Conservation (phyloP, 768 basidiomycete genomes). For the Fistulinella prunicolor region DNA sequence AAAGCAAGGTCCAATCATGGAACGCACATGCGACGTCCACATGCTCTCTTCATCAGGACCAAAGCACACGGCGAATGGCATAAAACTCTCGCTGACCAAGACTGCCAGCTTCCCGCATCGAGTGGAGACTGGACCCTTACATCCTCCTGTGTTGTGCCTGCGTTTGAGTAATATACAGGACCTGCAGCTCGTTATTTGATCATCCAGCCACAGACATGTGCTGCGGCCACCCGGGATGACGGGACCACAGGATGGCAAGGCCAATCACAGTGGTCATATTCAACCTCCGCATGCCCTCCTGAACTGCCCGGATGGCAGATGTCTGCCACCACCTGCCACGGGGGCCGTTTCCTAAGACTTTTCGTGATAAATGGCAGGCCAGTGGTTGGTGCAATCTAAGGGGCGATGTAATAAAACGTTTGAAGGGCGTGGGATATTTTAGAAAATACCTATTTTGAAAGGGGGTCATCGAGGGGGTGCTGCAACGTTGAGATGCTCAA, state of each 20-base stretch:
- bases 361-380: background rate
- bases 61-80: background rate
- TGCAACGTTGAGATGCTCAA: background rate
- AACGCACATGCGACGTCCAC: too few species aligned
- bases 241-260: background rate
- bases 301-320: background rate
- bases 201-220: background rate
- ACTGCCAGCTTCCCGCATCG: background rate
- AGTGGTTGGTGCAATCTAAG: background rate
- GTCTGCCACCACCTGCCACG: background rate
- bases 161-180: background rate
- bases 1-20: too few species aligned
- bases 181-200: too few species aligned
- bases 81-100: background rate
- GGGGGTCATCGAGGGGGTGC: slow-evolving; percentile 1
- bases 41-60: background rate
- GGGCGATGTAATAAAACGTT: background rate
- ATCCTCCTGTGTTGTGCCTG: background rate
- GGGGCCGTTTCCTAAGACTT: background rate
- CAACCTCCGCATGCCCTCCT: background rate
- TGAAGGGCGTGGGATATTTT: too few species aligned
- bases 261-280: background rate
- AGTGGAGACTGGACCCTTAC: background rate
- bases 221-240: background rate
- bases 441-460: background rate